Evolutionary conservation across 306 rosid species (phyloP).

Genomic region (Pueraria montana): DNA sequence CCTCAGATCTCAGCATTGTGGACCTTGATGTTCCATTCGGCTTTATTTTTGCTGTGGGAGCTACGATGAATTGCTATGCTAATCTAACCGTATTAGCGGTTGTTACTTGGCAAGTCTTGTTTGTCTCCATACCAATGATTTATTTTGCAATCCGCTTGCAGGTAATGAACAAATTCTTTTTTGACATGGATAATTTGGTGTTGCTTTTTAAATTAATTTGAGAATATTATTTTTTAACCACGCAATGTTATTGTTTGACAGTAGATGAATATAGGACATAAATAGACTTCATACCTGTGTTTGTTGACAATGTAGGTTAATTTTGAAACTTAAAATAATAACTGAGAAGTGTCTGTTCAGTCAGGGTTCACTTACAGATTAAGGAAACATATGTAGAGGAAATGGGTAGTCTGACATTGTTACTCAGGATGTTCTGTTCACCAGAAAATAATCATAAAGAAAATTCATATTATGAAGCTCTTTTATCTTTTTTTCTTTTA

Average conservation of each 20-base stretch:
- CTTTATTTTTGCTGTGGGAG: conserved; percentile 64
- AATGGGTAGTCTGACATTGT: neutral
- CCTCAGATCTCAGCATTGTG: conserved; percentile 82
- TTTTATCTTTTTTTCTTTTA: neutral
- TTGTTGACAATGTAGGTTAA: neutral
- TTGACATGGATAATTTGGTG: neutral
- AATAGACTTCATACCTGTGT: neutral
- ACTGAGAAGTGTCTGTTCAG: neutral
- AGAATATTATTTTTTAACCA: neutral
- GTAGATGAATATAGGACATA: neutral
- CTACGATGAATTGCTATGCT: conserved; percentile 69
- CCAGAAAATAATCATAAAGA: neutral
- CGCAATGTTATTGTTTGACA: neutral
- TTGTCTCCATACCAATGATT: conserved; percentile 83
- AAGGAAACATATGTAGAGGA: neutral
- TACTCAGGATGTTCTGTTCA: neutral
- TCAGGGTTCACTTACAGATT: neutral
- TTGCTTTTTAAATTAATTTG: neutral
- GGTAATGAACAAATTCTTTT: conserved; percentile 56
- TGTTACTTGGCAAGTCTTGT: conserved; percentile 91
- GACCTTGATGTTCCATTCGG: conserved; percentile 80
- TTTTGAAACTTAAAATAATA: neutral
- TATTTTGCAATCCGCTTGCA: conserved; percentile 71
- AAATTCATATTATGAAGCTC: neutral
- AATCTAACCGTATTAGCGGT: conserved; percentile 82